These are phyloP conservation scores for Albatrellus ellisii DNA, from an alignment of 768 basidiomycete species.

Conservation along the genomic window DNA sequence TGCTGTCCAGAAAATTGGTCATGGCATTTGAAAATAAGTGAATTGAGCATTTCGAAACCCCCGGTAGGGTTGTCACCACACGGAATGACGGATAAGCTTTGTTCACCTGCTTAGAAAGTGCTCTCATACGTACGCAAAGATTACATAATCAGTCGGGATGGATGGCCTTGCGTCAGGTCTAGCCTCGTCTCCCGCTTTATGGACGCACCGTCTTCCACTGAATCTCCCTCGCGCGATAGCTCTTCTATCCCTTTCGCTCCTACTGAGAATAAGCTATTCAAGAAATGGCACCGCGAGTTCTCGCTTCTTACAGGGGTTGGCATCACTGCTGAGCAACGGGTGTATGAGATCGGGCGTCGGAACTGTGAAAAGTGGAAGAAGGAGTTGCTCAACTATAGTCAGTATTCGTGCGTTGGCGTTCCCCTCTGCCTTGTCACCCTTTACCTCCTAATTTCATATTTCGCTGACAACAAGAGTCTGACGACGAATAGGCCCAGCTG, in stretches of 20 bases:
- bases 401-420: constrained; percentile 14
- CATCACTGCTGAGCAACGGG: constrained; percentile 29
- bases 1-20: no score
- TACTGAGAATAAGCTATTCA: constrained; percentile 23
- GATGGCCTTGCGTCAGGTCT: no score
- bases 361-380: constrained; percentile 39
- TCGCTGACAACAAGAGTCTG: background rate
- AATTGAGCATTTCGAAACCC: no score
- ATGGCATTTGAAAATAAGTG: no score
- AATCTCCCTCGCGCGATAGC: constrained; percentile 9
- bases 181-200: no score
- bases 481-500: constrained; percentile 50
- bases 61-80: no score
- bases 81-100: no score
- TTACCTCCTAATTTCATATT: background rate
- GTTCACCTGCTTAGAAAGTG: no score
- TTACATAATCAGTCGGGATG: no score
- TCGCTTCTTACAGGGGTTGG: constrained; percentile 39
- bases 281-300: constrained; percentile 38
- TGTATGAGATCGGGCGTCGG: constrained; percentile 23
- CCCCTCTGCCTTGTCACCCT: constrained; percentile 3
- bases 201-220: background rate
- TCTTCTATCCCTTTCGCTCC: constrained; percentile 15
- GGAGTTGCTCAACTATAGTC: constrained; percentile 34
- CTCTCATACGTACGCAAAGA: no score